A percentile compares a stretch with the other conserved stretches of the same genome.
Evolutionary conservation across 2,329 filamentous ascomycete genomes (phyloP).

Genomic region (Chrysosporium queenslandicum): DNA sequence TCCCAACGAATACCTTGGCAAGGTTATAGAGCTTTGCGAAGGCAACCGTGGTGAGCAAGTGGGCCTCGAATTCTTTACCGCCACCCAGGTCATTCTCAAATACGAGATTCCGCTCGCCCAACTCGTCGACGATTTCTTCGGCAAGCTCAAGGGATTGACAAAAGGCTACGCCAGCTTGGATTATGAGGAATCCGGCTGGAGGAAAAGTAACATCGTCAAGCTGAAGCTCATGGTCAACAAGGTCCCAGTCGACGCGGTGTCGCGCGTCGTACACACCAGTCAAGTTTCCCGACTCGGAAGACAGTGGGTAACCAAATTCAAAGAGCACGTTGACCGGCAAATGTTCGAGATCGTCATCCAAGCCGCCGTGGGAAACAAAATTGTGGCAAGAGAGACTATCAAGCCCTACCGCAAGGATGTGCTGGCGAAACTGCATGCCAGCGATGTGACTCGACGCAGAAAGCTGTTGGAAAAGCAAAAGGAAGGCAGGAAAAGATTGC

Average conservation of each 20-base stretch:
- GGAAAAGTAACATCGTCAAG: constrained; percentile 69
- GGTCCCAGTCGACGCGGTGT: constrained; percentile 81
- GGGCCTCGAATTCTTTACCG: constrained; percentile 80
- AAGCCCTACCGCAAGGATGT: constrained; percentile 97
- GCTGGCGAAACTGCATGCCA: constrained; percentile 81
- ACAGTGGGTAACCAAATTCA: constrained; percentile 90
- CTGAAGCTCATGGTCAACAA: constrained; percentile 92
- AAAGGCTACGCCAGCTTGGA: constrained; percentile 95
- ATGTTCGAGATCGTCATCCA: constrained; percentile 98
- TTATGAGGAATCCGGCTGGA: constrained; percentile 91
- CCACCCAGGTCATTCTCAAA: constrained; percentile 85
- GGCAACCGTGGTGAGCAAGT: constrained; percentile 77
- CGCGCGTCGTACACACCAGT: constrained; percentile 74
- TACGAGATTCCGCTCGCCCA: constrained; percentile 83
- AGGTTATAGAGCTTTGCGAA: constrained; percentile 91
- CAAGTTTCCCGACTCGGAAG: constrained; percentile 73
- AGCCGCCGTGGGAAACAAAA: constrained; percentile 68
- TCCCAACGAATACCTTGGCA: constrained; percentile 86
- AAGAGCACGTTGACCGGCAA: constrained; percentile 88
- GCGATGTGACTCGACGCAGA: constrained; percentile 67
- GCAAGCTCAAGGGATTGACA: constrained; percentile 84
- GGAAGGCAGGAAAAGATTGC: constrained; percentile 78
- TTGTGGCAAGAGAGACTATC: constrained; percentile 86
- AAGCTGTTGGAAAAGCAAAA: constrained; percentile 97
- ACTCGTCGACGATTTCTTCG: constrained; percentile 93